Conservation (phyloP, 2,329 filamentous ascomycete species). For the Periconia sp. region DNA sequence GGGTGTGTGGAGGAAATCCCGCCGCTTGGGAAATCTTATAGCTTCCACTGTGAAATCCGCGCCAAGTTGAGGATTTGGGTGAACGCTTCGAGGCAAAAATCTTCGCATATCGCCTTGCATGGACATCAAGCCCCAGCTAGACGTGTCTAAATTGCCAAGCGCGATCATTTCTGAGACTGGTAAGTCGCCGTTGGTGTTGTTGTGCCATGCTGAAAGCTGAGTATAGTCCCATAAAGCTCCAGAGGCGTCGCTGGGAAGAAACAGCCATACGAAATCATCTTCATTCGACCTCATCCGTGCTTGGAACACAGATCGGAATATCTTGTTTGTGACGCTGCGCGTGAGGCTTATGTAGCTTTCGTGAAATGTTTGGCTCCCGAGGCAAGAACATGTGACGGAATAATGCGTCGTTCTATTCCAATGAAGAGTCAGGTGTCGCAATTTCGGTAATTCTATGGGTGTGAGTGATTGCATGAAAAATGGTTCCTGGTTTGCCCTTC, state of each 20-base stretch:
- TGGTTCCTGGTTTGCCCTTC: conserved; percentile 11
- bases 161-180: conserved; percentile 17
- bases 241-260: conserved; percentile 24
- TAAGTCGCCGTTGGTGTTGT: conserved; percentile 10
- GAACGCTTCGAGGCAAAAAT: conserved; percentile 19
- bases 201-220: conserved; percentile 19
- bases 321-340: conserved; percentile 25
- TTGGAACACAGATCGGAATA: conserved; percentile 25
- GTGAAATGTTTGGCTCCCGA: conserved; percentile 10
- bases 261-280: conserved; percentile 33
- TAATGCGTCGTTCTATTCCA: conserved; percentile 36
- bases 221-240: conserved; percentile 6
- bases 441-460: conserved; percentile 19
- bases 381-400: conserved; percentile 14
- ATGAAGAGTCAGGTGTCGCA: conserved; percentile 23
- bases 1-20: conserved; percentile 60
- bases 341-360: conserved; percentile 20
- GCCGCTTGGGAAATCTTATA: conserved; percentile 54
- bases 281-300: conserved; percentile 21
- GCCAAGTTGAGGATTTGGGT: neutral
- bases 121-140: conserved; percentile 28
- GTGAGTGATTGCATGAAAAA: conserved; percentile 25
- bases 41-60: conserved; percentile 14
- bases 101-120: conserved; percentile 22
- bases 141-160: conserved; percentile 1